Base-by-base conservation (phyloP, 23 red algal species). In the Cyanidioschyzon merolae region DNA sequence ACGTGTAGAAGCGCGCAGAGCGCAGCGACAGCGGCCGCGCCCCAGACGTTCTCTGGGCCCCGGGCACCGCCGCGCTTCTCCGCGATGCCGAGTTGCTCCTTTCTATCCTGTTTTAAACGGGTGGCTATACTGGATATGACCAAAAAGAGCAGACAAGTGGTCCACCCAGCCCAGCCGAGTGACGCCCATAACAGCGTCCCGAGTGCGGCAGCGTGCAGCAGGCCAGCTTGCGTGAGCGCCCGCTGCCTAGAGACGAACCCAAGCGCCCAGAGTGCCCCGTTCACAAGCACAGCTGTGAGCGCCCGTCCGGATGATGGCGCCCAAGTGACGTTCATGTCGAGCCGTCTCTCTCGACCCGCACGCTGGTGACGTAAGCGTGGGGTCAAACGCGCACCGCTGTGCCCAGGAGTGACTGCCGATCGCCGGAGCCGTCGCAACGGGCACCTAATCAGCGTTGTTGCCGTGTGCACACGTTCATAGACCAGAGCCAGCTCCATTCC, bases 41-140 rank as follows among this genome's bases (percentile, higher is more conserved):
- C 93, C 93, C 93, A 97, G 7, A 97, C 76, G 79, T 97, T 97
- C 82, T 97, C 93, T 41, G 93, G 93, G 17, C 93, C 93, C 2
- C 93, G 88, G 39, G 79, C 79, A 35, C 93, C 93, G 24, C 88
- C 79, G 37, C 93, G 88, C 57, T 76, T 85, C 75, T 97, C 88
- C 0, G 85, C 89, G 25, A 90, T 97, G 1, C 88, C 84, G 29
- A 68, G 50, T 30, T 38, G 41, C 82, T 97, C 80, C 77, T 97
- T 97, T 38, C 39, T 39, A 3, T 59, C 41, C 12, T 39, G 82
- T 7, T 88, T 88, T 25, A 89, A 30, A 24, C 63, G 59, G 1
- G 93, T 97, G 12, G 63, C 84, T 1, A 83, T 40, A 3, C 84
- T 83, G 17, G 87, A 88, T 12, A 91, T 12, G 16, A 97, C 54